phyloP scores from a whole-genome alignment of 192 early-diverging fungal genomes.

The Umbelopsis ramanniana region DNA sequence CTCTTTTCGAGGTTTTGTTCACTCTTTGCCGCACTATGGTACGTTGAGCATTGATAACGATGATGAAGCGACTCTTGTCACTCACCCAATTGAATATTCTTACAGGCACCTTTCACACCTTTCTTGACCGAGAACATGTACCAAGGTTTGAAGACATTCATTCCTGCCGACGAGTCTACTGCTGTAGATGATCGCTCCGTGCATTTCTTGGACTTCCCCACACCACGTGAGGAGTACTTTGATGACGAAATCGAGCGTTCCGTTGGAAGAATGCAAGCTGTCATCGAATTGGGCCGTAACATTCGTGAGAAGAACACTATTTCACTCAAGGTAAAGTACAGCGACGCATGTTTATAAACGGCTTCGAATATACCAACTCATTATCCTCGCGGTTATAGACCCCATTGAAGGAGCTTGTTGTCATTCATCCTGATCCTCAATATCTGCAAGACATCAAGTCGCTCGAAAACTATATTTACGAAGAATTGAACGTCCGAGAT shows the following conservation, averaged over 20 bases:
- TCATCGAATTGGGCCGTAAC: slow-evolving; percentile 93
- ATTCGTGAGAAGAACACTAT: slow-evolving; percentile 91
- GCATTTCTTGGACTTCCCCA: slow-evolving; percentile 96
- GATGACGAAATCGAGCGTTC: slow-evolving; percentile 93
- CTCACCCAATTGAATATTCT: neutral
- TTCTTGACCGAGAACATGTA: slow-evolving; percentile 98
- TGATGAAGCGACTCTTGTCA: too few species aligned
- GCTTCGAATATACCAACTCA: too few species aligned
- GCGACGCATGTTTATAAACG: neutral
- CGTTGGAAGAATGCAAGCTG: slow-evolving; percentile 93
- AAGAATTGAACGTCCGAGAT: slow-evolving; percentile 92
- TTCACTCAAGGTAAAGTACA: slow-evolving; percentile 73
- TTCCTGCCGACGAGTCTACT: slow-evolving; percentile 58
- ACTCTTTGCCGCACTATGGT: slow-evolving; percentile 91
- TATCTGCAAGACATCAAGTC: slow-evolving; percentile 86
- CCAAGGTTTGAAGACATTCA: slow-evolving; percentile 83
- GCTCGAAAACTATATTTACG: slow-evolving; percentile 86
- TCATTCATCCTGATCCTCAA: slow-evolving; percentile 86
- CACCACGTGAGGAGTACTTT: slow-evolving; percentile 93
- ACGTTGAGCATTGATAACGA: slow-evolving; percentile 7
- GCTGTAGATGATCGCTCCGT: slow-evolving; percentile 81
- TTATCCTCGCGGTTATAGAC: slow-evolving; percentile 52
- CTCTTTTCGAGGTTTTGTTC: slow-evolving; percentile 94
- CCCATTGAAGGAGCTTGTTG: slow-evolving; percentile 89
- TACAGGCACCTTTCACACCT: slow-evolving; percentile 90